Evolutionary conservation across 169 alveolate species (phyloP), one percentile per base, ranked within the genome.

Genomic region (Plasmodium gallinaceum): DNA sequence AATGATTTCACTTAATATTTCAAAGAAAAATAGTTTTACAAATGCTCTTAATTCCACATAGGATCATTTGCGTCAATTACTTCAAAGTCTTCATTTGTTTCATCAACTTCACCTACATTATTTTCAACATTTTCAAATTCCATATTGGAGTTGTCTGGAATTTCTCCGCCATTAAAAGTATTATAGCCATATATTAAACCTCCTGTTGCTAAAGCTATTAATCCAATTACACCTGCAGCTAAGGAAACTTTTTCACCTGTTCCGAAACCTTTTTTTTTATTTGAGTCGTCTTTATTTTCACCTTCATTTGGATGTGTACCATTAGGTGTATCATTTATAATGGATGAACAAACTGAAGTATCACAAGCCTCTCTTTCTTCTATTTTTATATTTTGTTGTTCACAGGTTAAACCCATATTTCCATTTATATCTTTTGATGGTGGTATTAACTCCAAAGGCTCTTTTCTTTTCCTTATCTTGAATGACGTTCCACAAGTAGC

Each of bases 1-100:
- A 32, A 32, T 32, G 1, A 32, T 32, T 32, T 32, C 39, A 32
- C 39, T 32, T 32, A 1, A 32, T 32, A 32, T 32, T 32, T 32
- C 39, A 32, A 32, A 32, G 39, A 32, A 32, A 32, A 4, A 32
- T 4, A 32, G 39, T 32, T 32, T 32, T 32, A 4, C 6, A 32
- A 32, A 32, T 32, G 4, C 4, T 4, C 39, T 32, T 32, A 78
- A 45, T 78, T 78, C 89, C 89, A 78, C 89, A 78, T 78, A 9
- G 89, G 62, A 26, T 78, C 89, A 58, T 78, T 52, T n/a, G 89
- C 89, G 39, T 78, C 89, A 51, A 78, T 52, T 22, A 78, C 89
- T 52, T 78, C 89, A 37, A 78, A 78, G n/a, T 78, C 89, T 64
- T 78, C 89, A 42, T 78, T 78, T 22, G 24, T n/a, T 69, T 65